These are phyloP conservation scores for Scolecobasidium constrictum DNA, from an alignment of 2,329 filamentous ascomycete species.

Conservation along the genomic window DNA sequence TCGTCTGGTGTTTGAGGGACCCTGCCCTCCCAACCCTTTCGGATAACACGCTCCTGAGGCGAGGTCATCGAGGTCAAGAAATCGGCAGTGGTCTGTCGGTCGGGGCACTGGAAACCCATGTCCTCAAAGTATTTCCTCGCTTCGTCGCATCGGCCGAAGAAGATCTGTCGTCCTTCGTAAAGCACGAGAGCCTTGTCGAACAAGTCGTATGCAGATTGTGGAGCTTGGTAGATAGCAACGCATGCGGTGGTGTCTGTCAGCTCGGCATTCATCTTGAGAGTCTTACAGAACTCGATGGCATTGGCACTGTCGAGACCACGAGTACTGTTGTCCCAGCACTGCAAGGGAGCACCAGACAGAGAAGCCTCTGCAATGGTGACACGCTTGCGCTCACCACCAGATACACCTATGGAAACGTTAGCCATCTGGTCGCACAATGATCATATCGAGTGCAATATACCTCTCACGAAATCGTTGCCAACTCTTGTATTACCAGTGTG, in stretches of 20 bases:
- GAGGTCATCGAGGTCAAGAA: conserved; percentile 67
- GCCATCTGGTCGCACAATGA: too few relatives aligned
- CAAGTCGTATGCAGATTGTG: conserved; percentile 55
- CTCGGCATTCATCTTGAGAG: conserved; percentile 55
- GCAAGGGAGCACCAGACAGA: conserved; percentile 49
- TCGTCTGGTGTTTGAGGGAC: conserved; percentile 40
- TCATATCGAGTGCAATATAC: too few relatives aligned
- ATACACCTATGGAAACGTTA: conserved; percentile 57
- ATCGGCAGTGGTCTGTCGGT: conserved; percentile 62
- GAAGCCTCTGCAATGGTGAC: conserved; percentile 74
- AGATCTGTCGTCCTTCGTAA: conserved; percentile 56
- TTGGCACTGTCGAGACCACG: conserved; percentile 66
- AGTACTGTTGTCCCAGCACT: conserved; percentile 72
- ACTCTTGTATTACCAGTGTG: conserved; percentile 64
- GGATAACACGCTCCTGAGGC: conserved; percentile 34
- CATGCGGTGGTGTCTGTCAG: conserved; percentile 54
- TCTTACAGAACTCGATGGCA: conserved; percentile 64
- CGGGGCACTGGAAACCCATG: conserved; percentile 60
- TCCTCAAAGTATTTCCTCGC: conserved; percentile 57
- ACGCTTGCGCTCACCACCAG: conserved; percentile 67
- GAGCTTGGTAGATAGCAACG: conserved; percentile 66
- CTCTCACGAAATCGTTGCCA: conserved; percentile 64
- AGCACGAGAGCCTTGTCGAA: conserved; percentile 58
- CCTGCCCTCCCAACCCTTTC: conserved; percentile 31
- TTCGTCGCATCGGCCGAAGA: conserved; percentile 49